phyloP scores from a whole-genome alignment of 371 early-diverging fungal species.

The Mucor irregularis region DNA sequence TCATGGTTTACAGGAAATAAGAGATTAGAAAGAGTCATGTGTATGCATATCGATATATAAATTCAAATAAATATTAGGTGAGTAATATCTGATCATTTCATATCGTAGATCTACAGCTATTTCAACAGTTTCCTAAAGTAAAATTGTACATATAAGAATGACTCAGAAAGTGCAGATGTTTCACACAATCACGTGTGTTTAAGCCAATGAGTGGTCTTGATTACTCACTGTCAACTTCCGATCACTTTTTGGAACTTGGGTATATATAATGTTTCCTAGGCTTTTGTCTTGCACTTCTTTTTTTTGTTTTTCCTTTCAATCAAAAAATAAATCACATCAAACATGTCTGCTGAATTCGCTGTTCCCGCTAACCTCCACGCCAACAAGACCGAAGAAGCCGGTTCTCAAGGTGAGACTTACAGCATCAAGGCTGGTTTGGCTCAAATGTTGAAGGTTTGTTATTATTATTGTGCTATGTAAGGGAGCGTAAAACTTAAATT shows the following conservation, averaged over 20 bases:
- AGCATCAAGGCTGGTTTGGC: slow-evolving; percentile 93
- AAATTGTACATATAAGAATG: neutral
- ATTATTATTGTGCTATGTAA: neutral
- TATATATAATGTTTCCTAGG: slow-evolving; percentile 21
- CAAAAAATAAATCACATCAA: slow-evolving; percentile 9
- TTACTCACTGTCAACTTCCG: slow-evolving; percentile 11
- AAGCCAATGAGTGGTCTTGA: slow-evolving; percentile 8
- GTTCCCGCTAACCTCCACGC: slow-evolving; percentile 73
- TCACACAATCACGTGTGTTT: slow-evolving; percentile 32
- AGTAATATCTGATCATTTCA: too few species aligned
- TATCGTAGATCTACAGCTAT: neutral
- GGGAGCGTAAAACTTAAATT: neutral
- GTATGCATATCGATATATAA: too few species aligned
- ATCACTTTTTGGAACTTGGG: neutral
- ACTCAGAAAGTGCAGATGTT: slow-evolving; percentile 20
- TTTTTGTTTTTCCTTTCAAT: slow-evolving; percentile 3
- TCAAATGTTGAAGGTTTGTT: slow-evolving; percentile 92
- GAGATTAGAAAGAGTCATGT: too few species aligned
- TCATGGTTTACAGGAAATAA: neutral
- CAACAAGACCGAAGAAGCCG: slow-evolving; percentile 36
- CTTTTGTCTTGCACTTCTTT: slow-evolving; percentile 30
- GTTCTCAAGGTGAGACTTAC: slow-evolving; percentile 54
- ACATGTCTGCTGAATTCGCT: slow-evolving; percentile 48
- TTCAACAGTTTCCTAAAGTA: too few species aligned
- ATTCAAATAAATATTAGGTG: too few species aligned